These are phyloP conservation scores for Myrica gale DNA, from an alignment of 306 rosid genomes.

Conservation along the genomic window DNA sequence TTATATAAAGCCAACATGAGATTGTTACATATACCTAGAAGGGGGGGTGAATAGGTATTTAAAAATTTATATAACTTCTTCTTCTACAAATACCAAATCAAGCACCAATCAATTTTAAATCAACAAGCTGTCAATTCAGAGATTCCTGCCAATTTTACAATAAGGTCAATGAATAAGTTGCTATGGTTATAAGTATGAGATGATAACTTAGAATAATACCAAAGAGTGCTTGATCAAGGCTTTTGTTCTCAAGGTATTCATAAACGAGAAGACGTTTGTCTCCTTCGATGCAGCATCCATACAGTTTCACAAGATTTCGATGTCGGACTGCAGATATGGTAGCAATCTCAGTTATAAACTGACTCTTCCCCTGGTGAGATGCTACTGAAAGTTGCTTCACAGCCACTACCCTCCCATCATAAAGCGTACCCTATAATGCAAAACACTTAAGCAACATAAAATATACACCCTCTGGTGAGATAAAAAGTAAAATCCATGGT, in stretches of 20 bases:
- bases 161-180: background rate
- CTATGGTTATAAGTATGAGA: background rate
- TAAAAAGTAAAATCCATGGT: background rate
- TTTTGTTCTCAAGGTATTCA: conserved; percentile 76
- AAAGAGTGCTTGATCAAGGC: conserved; percentile 84
- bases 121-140: too few species aligned
- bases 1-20: too few species aligned
- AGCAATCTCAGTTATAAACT: conserved; percentile 78
- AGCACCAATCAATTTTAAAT: too few species aligned
- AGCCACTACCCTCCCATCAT: conserved; percentile 71
- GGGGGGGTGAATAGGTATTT: too few species aligned
- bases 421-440: conserved; percentile 53
- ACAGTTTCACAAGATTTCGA: conserved; percentile 69
- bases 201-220: conserved; percentile 40
- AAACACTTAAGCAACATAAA: background rate
- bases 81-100: too few species aligned
- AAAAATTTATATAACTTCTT: too few species aligned
- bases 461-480: background rate
- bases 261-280: conserved; percentile 67
- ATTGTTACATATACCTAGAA: too few species aligned
- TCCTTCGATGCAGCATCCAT: conserved; percentile 76
- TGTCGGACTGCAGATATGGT: conserved; percentile 86
- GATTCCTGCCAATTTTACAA: too few species aligned
- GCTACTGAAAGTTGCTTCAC: conserved; percentile 76
- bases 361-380: conserved; percentile 81